phyloP scores from a whole-genome alignment of 352 stramenopile species.

The Phytophthora vignae region DNA sequence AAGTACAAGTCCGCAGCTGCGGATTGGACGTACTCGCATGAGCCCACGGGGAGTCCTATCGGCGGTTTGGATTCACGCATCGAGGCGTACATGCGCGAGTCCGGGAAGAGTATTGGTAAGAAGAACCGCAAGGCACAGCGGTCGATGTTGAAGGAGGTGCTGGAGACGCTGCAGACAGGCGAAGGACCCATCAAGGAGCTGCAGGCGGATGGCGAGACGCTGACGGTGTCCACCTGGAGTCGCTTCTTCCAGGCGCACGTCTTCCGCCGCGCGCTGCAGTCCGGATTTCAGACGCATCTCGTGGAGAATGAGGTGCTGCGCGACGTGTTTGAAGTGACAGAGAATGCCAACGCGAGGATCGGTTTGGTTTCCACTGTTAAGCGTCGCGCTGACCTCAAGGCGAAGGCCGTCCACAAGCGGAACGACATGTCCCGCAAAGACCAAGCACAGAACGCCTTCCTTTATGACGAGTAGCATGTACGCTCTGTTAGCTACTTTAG shows the following conservation, averaged over 20 bases:
- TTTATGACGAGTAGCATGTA: conserved; percentile 58
- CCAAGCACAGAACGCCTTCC: conserved; percentile 67
- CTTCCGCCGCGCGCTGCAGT: conserved; percentile 59
- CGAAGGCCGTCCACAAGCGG: conserved; percentile 61
- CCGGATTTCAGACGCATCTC: conserved; percentile 68
- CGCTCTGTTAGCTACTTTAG: conserved; percentile 8
- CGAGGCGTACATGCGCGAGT: conserved; percentile 66
- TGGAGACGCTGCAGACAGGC: conserved; percentile 66
- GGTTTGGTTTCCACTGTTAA: conserved; percentile 58
- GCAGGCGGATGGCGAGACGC: conserved; percentile 59
- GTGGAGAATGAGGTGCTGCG: conserved; percentile 65
- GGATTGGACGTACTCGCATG: conserved; percentile 58
- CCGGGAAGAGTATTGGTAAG: conserved; percentile 76
- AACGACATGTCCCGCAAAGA: conserved; percentile 66
- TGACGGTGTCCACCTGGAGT: conserved; percentile 66
- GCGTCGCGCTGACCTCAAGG: conserved; percentile 55
- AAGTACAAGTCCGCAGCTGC: conserved; percentile 55
- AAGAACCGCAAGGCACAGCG: conserved; percentile 74
- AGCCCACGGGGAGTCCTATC: conserved; percentile 49
- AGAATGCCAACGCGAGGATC: conserved; percentile 55
- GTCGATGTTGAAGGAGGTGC: conserved; percentile 73
- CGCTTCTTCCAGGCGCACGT: conserved; percentile 75
- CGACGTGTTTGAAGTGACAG: conserved; percentile 68
- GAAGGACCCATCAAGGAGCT: conserved; percentile 64
- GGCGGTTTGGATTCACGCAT: conserved; percentile 63